phyloP scores from a whole-genome alignment of 106 monocot genomes.

The Allium fistulosum region DNA sequence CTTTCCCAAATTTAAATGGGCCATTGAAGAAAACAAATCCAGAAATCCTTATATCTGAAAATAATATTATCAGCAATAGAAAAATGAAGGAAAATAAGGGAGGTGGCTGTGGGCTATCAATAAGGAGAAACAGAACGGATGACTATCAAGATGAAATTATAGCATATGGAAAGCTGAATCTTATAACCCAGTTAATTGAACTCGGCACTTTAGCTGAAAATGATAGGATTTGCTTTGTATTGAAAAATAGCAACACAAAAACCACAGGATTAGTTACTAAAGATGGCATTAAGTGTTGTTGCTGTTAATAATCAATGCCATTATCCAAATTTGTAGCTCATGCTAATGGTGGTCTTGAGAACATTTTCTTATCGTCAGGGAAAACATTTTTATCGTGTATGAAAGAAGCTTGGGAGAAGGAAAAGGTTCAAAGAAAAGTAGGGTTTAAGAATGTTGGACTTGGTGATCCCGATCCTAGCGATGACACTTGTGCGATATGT shows the following conservation, averaged over 20 bases:
- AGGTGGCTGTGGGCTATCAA: slow-evolving; percentile 23
- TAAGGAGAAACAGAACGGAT: slow-evolving; percentile 17
- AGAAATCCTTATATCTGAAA: neutral
- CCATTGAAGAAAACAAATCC: slow-evolving; percentile 1
- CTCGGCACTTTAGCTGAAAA: slow-evolving; percentile 38
- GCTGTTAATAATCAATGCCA: slow-evolving; percentile 36
- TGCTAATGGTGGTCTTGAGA: slow-evolving; percentile 24
- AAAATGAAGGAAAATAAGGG: slow-evolving; percentile 20
- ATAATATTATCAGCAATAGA: slow-evolving; percentile 1
- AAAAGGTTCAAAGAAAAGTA: slow-evolving; percentile 20
- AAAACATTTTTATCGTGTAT: slow-evolving; percentile 43
- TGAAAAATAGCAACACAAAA: slow-evolving; percentile 13
- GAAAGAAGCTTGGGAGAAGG: slow-evolving; percentile 45
- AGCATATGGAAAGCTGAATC: slow-evolving; percentile 19
- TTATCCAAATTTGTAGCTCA: slow-evolving; percentile 44
- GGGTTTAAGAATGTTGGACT: slow-evolving; percentile 15
- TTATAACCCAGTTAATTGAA: slow-evolving; percentile 69
- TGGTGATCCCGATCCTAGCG: slow-evolving; percentile 43
- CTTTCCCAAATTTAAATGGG: neutral
- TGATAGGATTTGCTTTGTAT: slow-evolving; percentile 28
- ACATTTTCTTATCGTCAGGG: slow-evolving; percentile 46
- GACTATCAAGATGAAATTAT: slow-evolving; percentile 7
- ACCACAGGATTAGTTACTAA: slow-evolving; percentile 26
- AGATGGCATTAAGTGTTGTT: slow-evolving; percentile 36
- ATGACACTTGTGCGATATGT: slow-evolving; percentile 75